A percentile compares a stretch with the other conserved stretches of the same genome.
Conservation (phyloP, 208 protist genomes). For the Plasmodiophora brassicae region DNA sequence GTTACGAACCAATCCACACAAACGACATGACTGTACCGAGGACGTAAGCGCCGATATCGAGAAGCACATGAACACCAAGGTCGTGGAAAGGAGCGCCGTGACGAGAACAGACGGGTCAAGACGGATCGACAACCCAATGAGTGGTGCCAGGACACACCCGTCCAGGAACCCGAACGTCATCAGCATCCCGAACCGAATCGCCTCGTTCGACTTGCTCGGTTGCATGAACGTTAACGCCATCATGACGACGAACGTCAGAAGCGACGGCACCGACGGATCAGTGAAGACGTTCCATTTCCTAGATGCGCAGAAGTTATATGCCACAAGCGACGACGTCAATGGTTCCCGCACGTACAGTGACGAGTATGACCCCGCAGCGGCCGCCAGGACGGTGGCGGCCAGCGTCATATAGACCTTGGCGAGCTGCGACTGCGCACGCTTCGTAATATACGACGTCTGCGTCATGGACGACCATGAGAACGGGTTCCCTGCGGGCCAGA, state of each 20-base stretch:
- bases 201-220: background rate
- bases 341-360: background rate
- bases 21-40: background rate
- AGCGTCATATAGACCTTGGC: background rate
- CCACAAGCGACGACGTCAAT: background rate
- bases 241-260: background rate
- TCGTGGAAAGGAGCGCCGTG: conserved; percentile 41
- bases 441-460: background rate
- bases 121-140: conserved; percentile 7
- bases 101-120: conserved; percentile 39
- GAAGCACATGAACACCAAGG: conserved; percentile 51
- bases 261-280: background rate
- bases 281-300: background rate
- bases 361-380: background rate
- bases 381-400: background rate
- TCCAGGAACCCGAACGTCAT: conserved; percentile 4
- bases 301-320: background rate
- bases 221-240: background rate
- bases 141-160: conserved; percentile 1
- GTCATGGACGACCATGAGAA: background rate
- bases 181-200: background rate
- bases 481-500: no score
- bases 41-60: conserved; percentile 36
- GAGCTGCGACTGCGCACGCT: background rate
- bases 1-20: background rate